Evolutionary conservation across 75 land plant species (phyloP), one percentile per base, ranked within the genome.

Genomic region (Pseudotsuga menziesii): DNA sequence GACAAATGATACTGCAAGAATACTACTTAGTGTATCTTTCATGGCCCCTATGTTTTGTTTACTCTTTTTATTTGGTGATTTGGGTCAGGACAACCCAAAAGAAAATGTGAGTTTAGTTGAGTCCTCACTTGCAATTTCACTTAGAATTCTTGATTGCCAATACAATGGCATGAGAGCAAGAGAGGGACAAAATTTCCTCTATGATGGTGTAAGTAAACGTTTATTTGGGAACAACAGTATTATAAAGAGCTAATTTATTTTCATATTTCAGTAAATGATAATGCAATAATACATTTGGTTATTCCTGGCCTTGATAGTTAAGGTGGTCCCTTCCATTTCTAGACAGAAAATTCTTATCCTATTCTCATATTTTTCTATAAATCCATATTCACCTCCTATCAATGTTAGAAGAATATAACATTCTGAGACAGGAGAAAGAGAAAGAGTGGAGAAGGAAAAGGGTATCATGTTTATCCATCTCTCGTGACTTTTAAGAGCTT

Each of bases 361-460:
- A 27, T 81, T 22, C 9, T 48, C 20, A 55, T 73, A 58, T 2
- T 55, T 73, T 22, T 73, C 35, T 73, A 20, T 55, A 17, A 27
- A 73, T 41, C 29, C 76, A 91, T 92, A 74, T 91, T 76, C 83
- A 77, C 3, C 86, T 94, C n/a, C 82, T 94, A 25, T 83, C 87
- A 3, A 90, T 94, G 90, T 77, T 94, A 57, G 92, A 92, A 74
- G 90, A 94, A 58, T 86, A 94, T 73, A 88, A 70, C 56, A 79
- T 84, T 6, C 16, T 94, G 56, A 78, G 91, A 41, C 85, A 92
- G 70, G 91, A 91, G 77, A 91, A 92, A 75, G 97, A 94, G 64
- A 84, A 88, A 72, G 97, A 94, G 66, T 85, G 84, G 14, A 83
- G 81, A 57, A 80, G 92, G 76, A 83, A 82, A 75, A 66, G 94